These are phyloP conservation scores for Candida sakaeoensis DNA, from an alignment of 805 yeast species.

Conservation along the genomic window DNA sequence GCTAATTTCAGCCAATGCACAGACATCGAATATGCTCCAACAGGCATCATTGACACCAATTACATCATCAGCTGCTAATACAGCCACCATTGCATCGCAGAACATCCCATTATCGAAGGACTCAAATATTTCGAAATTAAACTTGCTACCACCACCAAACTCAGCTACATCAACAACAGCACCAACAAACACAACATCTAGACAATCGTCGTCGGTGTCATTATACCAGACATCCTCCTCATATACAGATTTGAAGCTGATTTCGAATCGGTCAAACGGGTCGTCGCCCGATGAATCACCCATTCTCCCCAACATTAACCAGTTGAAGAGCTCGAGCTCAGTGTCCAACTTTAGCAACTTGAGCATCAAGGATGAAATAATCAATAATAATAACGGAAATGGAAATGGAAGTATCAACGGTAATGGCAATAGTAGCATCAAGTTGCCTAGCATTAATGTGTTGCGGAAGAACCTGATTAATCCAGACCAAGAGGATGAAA, in stretches of 20 bases:
- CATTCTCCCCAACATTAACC: conserved; percentile 9
- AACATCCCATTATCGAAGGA: conserved; percentile 3
- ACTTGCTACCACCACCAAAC: conserved; percentile 5
- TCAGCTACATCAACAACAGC: neutral
- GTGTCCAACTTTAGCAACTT: conserved; percentile 7
- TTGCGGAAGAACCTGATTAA: neutral
- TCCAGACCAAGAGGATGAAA: conserved; percentile 7
- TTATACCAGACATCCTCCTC: conserved; percentile 2
- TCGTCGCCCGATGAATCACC: conserved; percentile 11
- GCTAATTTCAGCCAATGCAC: neutral
- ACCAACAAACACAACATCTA: neutral
- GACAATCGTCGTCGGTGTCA: conserved; percentile 3
- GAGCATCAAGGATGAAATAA: conserved; percentile 6
- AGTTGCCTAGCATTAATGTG: conserved; percentile 9
- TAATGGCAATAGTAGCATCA: conserved; percentile 2
- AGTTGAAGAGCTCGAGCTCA: conserved; percentile 3
- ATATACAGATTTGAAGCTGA: conserved; percentile 7
- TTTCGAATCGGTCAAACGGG: neutral
- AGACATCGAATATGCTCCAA: conserved; percentile 7
- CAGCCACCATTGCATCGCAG: conserved; percentile 11
- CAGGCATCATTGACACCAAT: conserved; percentile 9
- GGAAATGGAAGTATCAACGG: too few species aligned
- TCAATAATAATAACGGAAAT: too few species aligned
- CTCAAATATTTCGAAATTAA: neutral
- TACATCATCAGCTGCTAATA: conserved; percentile 9